Conservation (phyloP, 352 stramenopile species). For the Thalassiosira pacifica region DNA sequence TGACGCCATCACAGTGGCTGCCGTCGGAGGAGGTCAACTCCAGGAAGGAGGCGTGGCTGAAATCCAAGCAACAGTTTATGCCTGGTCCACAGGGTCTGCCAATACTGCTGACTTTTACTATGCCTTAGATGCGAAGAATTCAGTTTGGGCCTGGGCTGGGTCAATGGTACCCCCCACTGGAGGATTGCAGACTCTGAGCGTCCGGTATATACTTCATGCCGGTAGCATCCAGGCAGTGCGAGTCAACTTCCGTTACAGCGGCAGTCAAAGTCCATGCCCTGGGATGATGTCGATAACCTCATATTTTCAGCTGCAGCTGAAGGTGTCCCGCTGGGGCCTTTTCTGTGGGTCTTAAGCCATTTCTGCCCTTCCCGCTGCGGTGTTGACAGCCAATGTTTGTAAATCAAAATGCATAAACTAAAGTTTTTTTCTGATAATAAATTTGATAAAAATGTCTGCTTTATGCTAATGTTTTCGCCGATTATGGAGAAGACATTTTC, state of each 20-base stretch:
- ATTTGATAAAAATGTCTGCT: no score
- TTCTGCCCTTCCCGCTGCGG: no score
- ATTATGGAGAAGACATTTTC: background rate
- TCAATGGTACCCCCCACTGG: background rate
- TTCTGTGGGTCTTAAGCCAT: no score
- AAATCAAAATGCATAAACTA: no score
- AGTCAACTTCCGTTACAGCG: conserved; percentile 49
- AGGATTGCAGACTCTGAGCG: background rate
- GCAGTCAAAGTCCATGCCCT: conserved; percentile 4
- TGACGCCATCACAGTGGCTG: conserved; percentile 23
- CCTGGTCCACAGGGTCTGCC: conserved; percentile 1
- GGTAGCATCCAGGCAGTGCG: conserved; percentile 30
- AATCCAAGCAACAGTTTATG: conserved; percentile 25
- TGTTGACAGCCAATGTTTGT: no score
- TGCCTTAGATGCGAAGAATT: background rate
- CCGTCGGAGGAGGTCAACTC: background rate
- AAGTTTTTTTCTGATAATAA: no score
- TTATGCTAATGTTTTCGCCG: background rate
- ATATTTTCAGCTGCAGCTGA: conserved; percentile 13
- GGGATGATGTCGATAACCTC: conserved; percentile 51
- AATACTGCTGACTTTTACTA: conserved; percentile 55
- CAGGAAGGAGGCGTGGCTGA: background rate
- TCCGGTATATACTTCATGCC: background rate
- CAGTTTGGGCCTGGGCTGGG: conserved; percentile 12
- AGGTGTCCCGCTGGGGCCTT: no score